Percentiles rank a stretch among this genome's conserved stretches.
These are phyloP conservation scores for Boletus vermiculosoides DNA, from an alignment of 768 basidiomycete genomes.

Conservation along the genomic window DNA sequence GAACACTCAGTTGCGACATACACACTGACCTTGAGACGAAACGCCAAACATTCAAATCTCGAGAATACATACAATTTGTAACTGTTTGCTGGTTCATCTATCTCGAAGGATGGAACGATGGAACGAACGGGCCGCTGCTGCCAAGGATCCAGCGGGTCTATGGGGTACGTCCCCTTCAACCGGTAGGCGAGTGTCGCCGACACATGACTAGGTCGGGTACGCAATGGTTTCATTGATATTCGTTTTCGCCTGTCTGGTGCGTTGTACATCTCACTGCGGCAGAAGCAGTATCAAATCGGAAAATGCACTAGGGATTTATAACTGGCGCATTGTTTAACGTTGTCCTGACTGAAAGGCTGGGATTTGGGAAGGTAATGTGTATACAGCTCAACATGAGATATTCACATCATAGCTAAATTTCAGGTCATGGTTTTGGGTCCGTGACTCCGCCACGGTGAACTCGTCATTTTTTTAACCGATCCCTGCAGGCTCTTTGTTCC, in stretches of 20 bases:
- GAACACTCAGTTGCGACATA: background rate
- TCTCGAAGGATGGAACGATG: constrained; percentile 77
- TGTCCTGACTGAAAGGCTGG: constrained; percentile 41
- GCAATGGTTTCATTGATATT: constrained; percentile 56
- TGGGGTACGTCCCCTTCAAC: constrained; percentile 32
- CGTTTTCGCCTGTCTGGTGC: constrained; percentile 45
- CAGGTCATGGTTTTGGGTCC: constrained; percentile 42
- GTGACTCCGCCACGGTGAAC: background rate
- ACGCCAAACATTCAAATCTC: constrained; percentile 5
- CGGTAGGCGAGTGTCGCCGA: background rate
- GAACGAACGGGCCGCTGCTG: constrained; percentile 68
- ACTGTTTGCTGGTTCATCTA: constrained; percentile 57
- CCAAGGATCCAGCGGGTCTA: constrained; percentile 66
- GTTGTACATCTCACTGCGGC: constrained; percentile 9
- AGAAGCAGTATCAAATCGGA: constrained; percentile 19
- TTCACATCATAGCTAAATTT: background rate
- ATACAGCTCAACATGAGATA: background rate
- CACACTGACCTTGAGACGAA: constrained; percentile 5
- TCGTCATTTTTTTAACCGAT: background rate
- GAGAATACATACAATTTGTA: constrained; percentile 46
- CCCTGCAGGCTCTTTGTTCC: constrained; percentile 47
- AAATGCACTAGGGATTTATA: constrained; percentile 39
- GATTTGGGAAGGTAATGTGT: constrained; percentile 41
- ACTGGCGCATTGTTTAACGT: constrained; percentile 47
- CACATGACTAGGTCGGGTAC: constrained; percentile 42